Evolutionary conservation across 768 basidiomycete species (phyloP).

Genomic region (Asterophora lycoperdoides): DNA sequence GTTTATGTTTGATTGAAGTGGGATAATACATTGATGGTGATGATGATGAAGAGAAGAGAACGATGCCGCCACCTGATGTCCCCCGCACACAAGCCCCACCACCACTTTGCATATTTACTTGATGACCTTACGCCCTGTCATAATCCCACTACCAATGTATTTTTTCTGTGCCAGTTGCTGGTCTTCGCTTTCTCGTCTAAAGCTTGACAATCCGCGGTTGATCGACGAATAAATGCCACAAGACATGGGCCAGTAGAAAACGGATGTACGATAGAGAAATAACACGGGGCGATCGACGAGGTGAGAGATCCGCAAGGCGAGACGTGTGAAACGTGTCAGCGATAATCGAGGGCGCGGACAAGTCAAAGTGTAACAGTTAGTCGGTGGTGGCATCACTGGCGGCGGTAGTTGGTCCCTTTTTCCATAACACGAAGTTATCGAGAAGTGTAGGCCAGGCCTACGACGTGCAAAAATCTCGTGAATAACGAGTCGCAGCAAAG

Average conservation of each 20-base stretch:
- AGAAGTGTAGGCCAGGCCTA: slow-evolving; percentile 83
- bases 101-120: not conserved
- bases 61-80: no score
- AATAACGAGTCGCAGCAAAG: not conserved
- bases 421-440: slow-evolving; percentile 77
- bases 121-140: not conserved
- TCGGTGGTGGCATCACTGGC: not conserved
- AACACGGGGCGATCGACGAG: not conserved
- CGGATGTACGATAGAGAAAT: not conserved
- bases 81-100: not conserved
- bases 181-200: no score
- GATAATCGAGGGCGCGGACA: no score
- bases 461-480: not conserved
- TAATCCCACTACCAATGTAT: not conserved
- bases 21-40: no score
- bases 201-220: no score
- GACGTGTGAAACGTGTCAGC: not conserved
- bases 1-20: slow-evolving; percentile 7
- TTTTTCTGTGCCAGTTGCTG: not conserved
- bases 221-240: not conserved
- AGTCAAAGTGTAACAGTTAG: not conserved
- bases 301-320: not conserved
- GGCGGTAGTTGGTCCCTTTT: slow-evolving; percentile 27
- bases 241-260: not conserved
- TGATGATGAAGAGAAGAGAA: no score